Conservation (phyloP, 108 stramenopile species). For the Aurantiochytrium sp. region DNA sequence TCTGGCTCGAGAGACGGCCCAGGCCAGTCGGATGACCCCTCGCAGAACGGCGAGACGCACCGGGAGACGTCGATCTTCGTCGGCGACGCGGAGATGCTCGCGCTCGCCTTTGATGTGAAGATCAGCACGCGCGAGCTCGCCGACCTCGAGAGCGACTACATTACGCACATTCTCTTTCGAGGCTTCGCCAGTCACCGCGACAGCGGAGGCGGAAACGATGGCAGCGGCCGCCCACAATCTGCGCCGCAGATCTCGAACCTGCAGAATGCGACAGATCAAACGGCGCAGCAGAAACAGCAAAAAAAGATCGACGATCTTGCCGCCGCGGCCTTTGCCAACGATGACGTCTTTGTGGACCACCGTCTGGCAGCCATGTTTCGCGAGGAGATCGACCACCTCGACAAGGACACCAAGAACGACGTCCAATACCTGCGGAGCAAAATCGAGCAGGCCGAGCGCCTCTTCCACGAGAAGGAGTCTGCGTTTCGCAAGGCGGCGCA, state of each 20-base stretch:
- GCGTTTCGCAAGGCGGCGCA: not conserved
- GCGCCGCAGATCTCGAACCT: too few relatives aligned
- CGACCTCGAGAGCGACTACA: constrained; percentile 17
- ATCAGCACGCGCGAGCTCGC: not conserved
- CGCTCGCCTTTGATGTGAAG: not conserved
- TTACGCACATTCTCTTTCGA: constrained; percentile 6
- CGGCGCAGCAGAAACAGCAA: too few relatives aligned
- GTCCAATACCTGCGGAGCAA: not conserved
- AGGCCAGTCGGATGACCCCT: too few relatives aligned
- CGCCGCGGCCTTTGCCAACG: not conserved
- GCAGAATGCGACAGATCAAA: too few relatives aligned
- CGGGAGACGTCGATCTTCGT: not conserved
- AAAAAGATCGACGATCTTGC: not conserved
- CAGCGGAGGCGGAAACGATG: too few relatives aligned
- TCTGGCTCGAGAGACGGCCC: too few relatives aligned
- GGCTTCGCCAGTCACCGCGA: not conserved
- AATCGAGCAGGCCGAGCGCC: not conserved
- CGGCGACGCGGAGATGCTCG: not conserved
- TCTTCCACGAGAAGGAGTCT: not conserved
- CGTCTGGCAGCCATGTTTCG: not conserved
- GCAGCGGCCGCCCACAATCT: too few relatives aligned
- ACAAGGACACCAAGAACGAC: not conserved
- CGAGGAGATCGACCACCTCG: constrained; percentile 14
- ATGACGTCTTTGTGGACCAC: constrained; percentile 18
- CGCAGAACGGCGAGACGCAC: not conserved